These are phyloP conservation scores for Limtongozyma cylindracea DNA, from an alignment of 805 yeast species.

Conservation along the genomic window DNA sequence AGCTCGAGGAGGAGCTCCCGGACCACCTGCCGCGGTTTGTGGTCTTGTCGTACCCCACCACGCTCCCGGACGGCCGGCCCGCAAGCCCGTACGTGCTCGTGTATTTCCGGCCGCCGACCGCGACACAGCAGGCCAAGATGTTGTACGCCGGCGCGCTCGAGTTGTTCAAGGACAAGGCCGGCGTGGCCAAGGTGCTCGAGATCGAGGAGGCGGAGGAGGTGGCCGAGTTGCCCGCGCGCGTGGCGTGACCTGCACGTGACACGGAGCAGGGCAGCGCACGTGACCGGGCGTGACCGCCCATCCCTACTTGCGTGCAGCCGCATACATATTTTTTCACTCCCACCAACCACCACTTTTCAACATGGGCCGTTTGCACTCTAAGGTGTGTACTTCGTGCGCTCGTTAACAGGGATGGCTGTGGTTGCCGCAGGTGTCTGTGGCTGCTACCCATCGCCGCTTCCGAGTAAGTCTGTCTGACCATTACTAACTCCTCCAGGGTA, in stretches of 20 bases:
- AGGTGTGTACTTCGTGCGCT: too few relatives aligned
- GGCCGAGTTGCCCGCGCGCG: conserved; percentile 21
- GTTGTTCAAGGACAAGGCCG: conserved; percentile 51
- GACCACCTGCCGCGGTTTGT: conserved; percentile 62
- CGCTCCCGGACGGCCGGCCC: conserved; percentile 43
- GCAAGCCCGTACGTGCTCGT: conserved; percentile 52
- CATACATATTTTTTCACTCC: too few relatives aligned
- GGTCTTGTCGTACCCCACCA: conserved; percentile 52
- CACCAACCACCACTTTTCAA: too few relatives aligned
- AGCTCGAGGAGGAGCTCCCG: conserved; percentile 52
- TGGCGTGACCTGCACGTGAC: too few relatives aligned
- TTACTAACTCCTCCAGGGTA: conserved; percentile 45
- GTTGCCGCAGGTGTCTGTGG: too few relatives aligned
- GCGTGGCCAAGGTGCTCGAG: conserved; percentile 42
- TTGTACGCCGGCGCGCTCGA: conserved; percentile 81
- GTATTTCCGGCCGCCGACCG: conserved; percentile 76
- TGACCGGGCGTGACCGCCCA: too few relatives aligned
- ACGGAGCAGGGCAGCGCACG: too few relatives aligned
- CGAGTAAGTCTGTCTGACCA: too few relatives aligned
- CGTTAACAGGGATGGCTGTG: too few relatives aligned
- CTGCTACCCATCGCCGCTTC: too few relatives aligned
- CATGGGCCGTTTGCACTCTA: too few relatives aligned
- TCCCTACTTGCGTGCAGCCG: too few relatives aligned
- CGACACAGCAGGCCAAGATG: conserved; percentile 69
- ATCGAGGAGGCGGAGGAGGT: conserved; percentile 47